These are phyloP conservation scores for Periconia digitata DNA, from an alignment of 2,329 filamentous ascomycete species.

Conservation along the genomic window DNA sequence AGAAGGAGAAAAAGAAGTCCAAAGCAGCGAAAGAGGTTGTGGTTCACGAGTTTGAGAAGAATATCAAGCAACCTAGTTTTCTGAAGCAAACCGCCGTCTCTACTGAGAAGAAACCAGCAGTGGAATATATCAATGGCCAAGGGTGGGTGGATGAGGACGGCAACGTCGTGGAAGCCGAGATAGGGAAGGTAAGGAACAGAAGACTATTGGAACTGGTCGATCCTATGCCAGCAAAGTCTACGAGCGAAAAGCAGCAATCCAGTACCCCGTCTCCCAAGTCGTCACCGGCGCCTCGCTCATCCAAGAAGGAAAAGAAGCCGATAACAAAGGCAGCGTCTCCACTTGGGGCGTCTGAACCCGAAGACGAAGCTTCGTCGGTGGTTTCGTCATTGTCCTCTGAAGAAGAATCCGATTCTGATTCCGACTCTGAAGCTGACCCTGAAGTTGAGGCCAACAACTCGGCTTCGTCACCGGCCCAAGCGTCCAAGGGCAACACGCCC, in stretches of 20 bases:
- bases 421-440: constrained; percentile 22
- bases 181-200: constrained; percentile 36
- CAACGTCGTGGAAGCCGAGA: constrained; percentile 67
- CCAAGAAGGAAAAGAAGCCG: constrained; percentile 23
- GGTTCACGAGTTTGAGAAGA: constrained; percentile 89
- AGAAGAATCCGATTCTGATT: constrained; percentile 22
- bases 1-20: constrained; percentile 59
- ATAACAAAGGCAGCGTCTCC: constrained; percentile 26
- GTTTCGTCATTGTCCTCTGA: constrained; percentile 41
- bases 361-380: constrained; percentile 36
- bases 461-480: constrained; percentile 16
- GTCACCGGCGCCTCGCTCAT: constrained; percentile 15
- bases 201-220: constrained; percentile 38
- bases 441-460: constrained; percentile 15
- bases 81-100: constrained; percentile 61
- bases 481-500: constrained; percentile 13
- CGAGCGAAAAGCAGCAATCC: constrained; percentile 17
- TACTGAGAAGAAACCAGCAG: constrained; percentile 50
- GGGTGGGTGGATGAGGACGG: constrained; percentile 86
- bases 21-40: constrained; percentile 60
- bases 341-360: constrained; percentile 26
- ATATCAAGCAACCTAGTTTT: constrained; percentile 79
- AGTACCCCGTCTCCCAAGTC: constrained; percentile 18
- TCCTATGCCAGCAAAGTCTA: constrained; percentile 8
- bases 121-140: constrained; percentile 76